phyloP scores from a whole-genome alignment of 345 rosid genomes.

The Triadica sebifera region DNA sequence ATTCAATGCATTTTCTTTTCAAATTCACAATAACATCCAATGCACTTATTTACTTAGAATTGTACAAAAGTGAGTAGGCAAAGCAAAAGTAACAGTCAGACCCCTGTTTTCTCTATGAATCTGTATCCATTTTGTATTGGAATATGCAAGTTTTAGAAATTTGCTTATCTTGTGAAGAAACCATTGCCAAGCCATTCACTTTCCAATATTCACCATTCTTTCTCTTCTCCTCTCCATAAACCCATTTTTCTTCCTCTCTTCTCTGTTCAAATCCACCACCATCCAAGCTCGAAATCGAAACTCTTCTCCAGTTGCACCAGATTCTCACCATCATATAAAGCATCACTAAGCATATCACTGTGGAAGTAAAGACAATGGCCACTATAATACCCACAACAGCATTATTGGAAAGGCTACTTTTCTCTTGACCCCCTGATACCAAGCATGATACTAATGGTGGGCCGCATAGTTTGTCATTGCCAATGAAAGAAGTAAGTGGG shows the following conservation, averaged over 20 bases:
- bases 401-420: conserved; percentile 34
- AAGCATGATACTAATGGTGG: conserved; percentile 53
- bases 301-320: conserved; percentile 61
- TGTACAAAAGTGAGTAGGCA: too few relatives aligned
- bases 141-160: conserved; percentile 38
- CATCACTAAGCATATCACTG: conserved; percentile 57
- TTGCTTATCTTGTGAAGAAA: conserved; percentile 33
- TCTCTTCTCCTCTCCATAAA: conserved; percentile 32
- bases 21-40: too few relatives aligned
- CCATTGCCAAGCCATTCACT: conserved; percentile 38
- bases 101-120: conserved; percentile 22
- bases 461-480: conserved; percentile 56
- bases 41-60: too few relatives aligned
- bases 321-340: conserved; percentile 63
- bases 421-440: conserved; percentile 22
- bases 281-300: conserved; percentile 38
- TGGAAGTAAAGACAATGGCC: conserved; percentile 58
- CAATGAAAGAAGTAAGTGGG: conserved; percentile 51
- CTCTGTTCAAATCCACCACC: conserved; percentile 28
- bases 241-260: conserved; percentile 44
- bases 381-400: conserved; percentile 43
- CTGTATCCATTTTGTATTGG: conserved; percentile 38
- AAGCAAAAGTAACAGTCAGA: conserved; percentile 5
- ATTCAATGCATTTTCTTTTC: too few relatives aligned
- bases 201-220: conserved; percentile 44